A percentile compares a stretch with the other conserved stretches of the same genome.
phyloP scores from a whole-genome alignment of 2,329 filamentous ascomycete species.

The Neonectria neomacrospora region DNA sequence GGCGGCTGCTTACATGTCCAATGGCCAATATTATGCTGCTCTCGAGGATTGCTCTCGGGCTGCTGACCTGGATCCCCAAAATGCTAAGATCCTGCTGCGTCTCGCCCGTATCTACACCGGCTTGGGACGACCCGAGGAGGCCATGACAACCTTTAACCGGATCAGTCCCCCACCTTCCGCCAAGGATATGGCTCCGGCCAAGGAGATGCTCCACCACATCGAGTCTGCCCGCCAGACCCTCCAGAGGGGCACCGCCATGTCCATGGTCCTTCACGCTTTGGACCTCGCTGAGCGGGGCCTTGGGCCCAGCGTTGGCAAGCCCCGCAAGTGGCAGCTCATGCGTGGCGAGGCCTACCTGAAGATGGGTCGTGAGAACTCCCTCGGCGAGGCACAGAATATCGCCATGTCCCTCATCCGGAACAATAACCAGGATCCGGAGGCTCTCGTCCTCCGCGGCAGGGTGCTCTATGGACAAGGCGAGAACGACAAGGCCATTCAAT shows the following conservation, averaged over 20 bases:
- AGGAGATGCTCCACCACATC: conserved; percentile 86
- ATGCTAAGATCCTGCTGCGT: conserved; percentile 87
- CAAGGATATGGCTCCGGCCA: conserved; percentile 86
- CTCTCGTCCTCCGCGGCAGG: conserved; percentile 86
- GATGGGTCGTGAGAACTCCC: conserved; percentile 88
- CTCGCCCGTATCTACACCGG: conserved; percentile 90
- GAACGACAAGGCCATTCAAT: conserved; percentile 92
- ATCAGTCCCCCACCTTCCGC: conserved; percentile 84
- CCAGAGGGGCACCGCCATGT: conserved; percentile 79
- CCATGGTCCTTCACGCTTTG: conserved; percentile 91
- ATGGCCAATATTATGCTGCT: conserved; percentile 80
- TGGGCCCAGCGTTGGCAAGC: conserved; percentile 78
- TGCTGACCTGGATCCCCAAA: conserved; percentile 84
- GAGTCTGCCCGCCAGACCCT: conserved; percentile 82
- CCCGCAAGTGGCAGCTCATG: conserved; percentile 94
- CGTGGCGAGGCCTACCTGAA: conserved; percentile 91
- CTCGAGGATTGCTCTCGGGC: conserved; percentile 88
- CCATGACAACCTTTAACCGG: conserved; percentile 81
- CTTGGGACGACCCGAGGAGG: conserved; percentile 87
- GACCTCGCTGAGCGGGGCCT: conserved; percentile 89
- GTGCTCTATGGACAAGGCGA: conserved; percentile 92
- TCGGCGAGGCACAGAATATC: conserved; percentile 92
- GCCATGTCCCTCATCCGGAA: conserved; percentile 86
- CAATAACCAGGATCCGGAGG: conserved; percentile 94
- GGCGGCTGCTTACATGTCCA: conserved; percentile 92